Conservation (phyloP, 495 filamentous ascomycete genomes). For the Neurospora discreta region DNA sequence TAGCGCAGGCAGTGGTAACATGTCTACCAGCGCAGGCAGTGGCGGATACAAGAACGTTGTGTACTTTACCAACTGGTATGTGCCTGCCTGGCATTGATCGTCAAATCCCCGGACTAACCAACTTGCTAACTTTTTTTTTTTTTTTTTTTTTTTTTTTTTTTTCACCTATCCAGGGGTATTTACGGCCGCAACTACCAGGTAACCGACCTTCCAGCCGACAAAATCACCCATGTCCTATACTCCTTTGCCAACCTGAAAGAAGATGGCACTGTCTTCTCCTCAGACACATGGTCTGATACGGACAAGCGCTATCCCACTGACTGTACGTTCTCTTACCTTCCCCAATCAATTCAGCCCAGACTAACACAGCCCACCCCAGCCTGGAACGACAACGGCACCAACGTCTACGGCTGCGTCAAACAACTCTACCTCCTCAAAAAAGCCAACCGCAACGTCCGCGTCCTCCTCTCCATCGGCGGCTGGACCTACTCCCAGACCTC, state of each 20-base stretch:
- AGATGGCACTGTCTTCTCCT: constrained; percentile 65
- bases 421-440: constrained; percentile 84
- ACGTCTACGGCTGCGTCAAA: constrained; percentile 75
- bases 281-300: constrained; percentile 49
- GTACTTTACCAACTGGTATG: constrained; percentile 39
- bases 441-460: constrained; percentile 72
- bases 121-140: constrained; percentile 7
- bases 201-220: constrained; percentile 63
- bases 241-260: constrained; percentile 78
- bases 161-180: constrained; percentile 57
- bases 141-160: no score
- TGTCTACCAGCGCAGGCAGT: no score
- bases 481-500: constrained; percentile 62
- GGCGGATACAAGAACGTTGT: constrained; percentile 30
- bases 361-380: constrained; percentile 12
- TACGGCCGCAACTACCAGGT: constrained; percentile 76
- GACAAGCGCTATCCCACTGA: constrained; percentile 62
- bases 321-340: constrained; percentile 17
- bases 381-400: constrained; percentile 41
- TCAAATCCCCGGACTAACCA: background rate
- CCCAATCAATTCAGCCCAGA: no score
- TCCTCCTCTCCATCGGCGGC: constrained; percentile 79
- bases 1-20: no score
- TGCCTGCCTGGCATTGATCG: background rate
- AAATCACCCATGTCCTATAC: constrained; percentile 82